Percentiles rank a stretch among this genome's conserved stretches.
Evolutionary conservation across 805 yeast species (phyloP).

Genomic region (Kodamaea leandrae): DNA sequence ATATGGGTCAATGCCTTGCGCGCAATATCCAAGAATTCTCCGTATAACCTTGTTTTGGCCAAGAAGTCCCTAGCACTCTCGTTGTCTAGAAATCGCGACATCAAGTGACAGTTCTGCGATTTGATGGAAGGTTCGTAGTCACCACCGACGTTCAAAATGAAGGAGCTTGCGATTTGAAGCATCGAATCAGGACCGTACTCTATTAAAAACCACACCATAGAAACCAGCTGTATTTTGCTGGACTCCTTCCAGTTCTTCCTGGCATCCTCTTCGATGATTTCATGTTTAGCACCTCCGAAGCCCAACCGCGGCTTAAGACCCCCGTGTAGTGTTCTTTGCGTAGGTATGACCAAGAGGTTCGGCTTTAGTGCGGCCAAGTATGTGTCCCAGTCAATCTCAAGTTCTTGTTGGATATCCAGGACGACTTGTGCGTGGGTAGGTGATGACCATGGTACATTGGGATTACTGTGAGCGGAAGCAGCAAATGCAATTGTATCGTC

Average conservation of each 20-base stretch:
- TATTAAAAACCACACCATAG: constrained; percentile 28
- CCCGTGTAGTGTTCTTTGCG: constrained; percentile 7
- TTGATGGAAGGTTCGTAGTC: constrained; percentile 31
- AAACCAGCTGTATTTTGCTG: constrained; percentile 20
- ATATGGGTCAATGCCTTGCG: constrained; percentile 25
- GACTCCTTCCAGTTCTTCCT: constrained; percentile 29
- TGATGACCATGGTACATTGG: constrained; percentile 30
- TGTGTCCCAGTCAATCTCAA: constrained; percentile 1
- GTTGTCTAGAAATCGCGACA: constrained; percentile 15
- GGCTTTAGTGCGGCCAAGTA: constrained; percentile 3
- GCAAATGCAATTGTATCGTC: too few relatives aligned
- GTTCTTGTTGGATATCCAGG: not conserved
- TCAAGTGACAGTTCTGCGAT: constrained; percentile 23
- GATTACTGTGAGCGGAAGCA: constrained; percentile 21
- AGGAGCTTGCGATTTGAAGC: constrained; percentile 31
- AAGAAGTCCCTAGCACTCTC: constrained; percentile 10
- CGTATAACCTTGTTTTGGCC: constrained; percentile 25
- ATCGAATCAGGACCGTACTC: constrained; percentile 10
- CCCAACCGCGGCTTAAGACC: constrained; percentile 23
- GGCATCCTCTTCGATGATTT: constrained; percentile 22
- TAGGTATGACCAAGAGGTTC: constrained; percentile 8
- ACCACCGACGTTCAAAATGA: constrained; percentile 33
- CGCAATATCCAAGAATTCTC: constrained; percentile 25
- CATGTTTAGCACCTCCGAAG: constrained; percentile 17
- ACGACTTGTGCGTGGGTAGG: constrained; percentile 8